phyloP scores from a whole-genome alignment of 108 stramenopile species.

The Stephanodiscus triporus region DNA sequence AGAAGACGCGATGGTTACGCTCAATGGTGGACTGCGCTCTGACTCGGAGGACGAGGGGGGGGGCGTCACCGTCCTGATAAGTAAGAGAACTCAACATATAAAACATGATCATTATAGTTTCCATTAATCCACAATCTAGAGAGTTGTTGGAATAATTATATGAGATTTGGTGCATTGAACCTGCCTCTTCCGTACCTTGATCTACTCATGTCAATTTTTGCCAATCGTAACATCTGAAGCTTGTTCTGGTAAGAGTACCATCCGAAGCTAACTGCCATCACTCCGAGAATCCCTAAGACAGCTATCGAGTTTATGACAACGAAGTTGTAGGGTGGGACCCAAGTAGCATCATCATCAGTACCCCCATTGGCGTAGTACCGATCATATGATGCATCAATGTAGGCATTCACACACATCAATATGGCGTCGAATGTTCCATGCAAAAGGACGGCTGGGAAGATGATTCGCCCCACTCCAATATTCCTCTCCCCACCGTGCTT shows the following conservation, averaged over 20 bases:
- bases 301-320: conserved; percentile 69
- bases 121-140: too few relatives aligned
- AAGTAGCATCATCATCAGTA: conserved; percentile 48
- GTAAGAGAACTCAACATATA: too few relatives aligned
- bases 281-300: conserved; percentile 56
- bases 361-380: conserved; percentile 63
- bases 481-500: conserved; percentile 48
- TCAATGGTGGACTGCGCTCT: too few relatives aligned
- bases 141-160: background rate
- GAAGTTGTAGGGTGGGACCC: conserved; percentile 61
- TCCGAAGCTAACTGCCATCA: conserved; percentile 64
- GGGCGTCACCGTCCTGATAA: background rate
- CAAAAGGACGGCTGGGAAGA: conserved; percentile 78
- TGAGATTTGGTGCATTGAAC: conserved; percentile 27
- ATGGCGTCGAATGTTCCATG: conserved; percentile 89
- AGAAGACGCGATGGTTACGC: too few relatives aligned
- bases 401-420: conserved; percentile 76
- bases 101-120: too few relatives aligned
- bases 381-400: conserved; percentile 74
- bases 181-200: conserved; percentile 17
- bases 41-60: too few relatives aligned
- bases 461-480: conserved; percentile 86
- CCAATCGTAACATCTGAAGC: conserved; percentile 61
- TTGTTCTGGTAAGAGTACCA: conserved; percentile 76
- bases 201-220: conserved; percentile 62